Percentiles rank a stretch among this genome's conserved stretches.
Evolutionary conservation across 1,284 basidiomycete genomes (phyloP).

Genomic region (Ganoderma lucidum): DNA sequence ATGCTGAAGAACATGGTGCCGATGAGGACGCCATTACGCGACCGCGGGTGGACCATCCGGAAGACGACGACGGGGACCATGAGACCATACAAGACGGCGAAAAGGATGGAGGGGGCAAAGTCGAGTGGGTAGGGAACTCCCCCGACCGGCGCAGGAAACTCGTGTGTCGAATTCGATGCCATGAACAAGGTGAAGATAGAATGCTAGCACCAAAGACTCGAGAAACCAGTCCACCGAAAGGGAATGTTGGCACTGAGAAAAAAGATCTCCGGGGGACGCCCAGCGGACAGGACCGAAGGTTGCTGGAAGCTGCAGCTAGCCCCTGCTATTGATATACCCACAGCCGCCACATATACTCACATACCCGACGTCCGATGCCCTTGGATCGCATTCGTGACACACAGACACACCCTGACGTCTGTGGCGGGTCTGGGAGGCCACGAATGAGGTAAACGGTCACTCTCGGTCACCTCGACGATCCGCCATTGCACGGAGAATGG

Average conservation of each 20-base stretch:
- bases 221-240: neutral
- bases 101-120: conserved; percentile 19
- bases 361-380: neutral
- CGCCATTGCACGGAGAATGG: neutral
- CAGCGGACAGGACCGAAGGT: neutral
- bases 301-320: neutral
- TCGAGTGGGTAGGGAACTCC: conserved; percentile 20
- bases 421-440: neutral
- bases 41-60: conserved; percentile 21
- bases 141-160: conserved; percentile 20
- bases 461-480: neutral
- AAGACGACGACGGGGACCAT: conserved; percentile 28
- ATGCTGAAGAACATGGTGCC: conserved; percentile 28
- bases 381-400: neutral
- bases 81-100: conserved; percentile 29
- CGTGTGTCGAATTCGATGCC: conserved; percentile 15
- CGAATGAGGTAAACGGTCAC: neutral
- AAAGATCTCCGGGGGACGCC: neutral
- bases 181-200: neutral
- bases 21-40: conserved; percentile 28
- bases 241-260: neutral
- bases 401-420: neutral
- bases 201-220: neutral
- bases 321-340: neutral
- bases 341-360: neutral